A percentile compares a stretch with the other conserved stretches of the same genome.
Conservation (phyloP, 1,284 basidiomycete genomes). For the Mycosarcoma maydis region DNA sequence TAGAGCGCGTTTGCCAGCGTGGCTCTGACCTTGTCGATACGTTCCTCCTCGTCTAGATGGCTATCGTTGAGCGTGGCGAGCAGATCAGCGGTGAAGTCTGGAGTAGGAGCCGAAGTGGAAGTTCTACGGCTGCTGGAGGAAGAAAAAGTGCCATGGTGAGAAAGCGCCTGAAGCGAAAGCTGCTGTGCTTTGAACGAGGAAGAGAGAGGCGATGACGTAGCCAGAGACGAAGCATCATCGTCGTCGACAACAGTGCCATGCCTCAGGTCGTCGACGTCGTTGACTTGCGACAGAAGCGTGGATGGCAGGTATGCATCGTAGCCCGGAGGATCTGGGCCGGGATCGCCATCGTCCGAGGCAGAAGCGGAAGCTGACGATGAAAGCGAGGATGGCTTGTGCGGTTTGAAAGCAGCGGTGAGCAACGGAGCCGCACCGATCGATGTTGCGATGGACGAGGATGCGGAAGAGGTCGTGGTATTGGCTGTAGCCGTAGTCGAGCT, state of each 20-base stretch:
- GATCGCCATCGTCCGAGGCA: constrained; percentile 47
- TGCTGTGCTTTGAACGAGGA: constrained; percentile 50
- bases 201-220: constrained; percentile 44
- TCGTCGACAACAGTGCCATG: constrained; percentile 7
- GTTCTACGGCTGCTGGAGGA: constrained; percentile 35
- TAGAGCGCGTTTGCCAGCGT: constrained; percentile 39
- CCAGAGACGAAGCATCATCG: constrained; percentile 27
- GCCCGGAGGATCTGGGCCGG: constrained; percentile 7
- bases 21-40: constrained; percentile 56
- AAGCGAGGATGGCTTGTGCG: constrained; percentile 47
- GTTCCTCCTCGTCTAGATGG: constrained; percentile 53
- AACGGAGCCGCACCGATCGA: constrained; percentile 20
- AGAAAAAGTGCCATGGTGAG: constrained; percentile 28
- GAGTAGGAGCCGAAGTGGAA: constrained; percentile 24
- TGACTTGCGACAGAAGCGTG: constrained; percentile 11
- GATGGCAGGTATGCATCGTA: constrained; percentile 31
- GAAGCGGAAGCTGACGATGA: constrained; percentile 50
- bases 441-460: constrained; percentile 12
- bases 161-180: constrained; percentile 43
- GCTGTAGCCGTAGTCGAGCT: constrained; percentile 15
- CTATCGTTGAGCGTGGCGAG: constrained; percentile 45
- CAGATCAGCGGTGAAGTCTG: constrained; percentile 35
- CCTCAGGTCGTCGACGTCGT: constrained; percentile 2
- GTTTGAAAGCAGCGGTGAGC: constrained; percentile 41
- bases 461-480: constrained; percentile 15